Evolutionary conservation across 1,284 basidiomycete genomes (phyloP).

Genomic region (Ceratobasidium sp.): DNA sequence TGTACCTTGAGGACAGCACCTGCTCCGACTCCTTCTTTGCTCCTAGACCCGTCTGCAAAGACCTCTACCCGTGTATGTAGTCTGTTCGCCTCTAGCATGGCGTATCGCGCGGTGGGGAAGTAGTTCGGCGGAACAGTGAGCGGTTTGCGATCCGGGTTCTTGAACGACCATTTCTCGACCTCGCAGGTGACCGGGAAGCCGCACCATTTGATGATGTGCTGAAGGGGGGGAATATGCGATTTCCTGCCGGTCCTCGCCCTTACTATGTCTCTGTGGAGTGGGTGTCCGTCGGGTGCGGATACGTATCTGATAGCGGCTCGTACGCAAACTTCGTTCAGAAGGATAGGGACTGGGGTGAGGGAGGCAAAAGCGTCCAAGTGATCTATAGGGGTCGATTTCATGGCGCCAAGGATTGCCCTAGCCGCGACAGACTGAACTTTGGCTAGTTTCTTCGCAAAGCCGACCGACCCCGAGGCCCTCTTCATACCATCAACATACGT

Average conservation of each 20-base stretch:
- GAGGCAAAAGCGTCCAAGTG: neutral
- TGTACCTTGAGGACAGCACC: too few species aligned
- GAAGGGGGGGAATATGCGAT: neutral
- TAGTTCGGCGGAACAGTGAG: neutral
- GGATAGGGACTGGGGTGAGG: constrained; percentile 1
- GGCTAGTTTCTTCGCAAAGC: neutral
- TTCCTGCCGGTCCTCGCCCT: neutral
- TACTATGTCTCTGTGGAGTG: neutral
- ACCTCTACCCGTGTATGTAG: too few species aligned
- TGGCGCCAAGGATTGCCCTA: constrained; percentile 14
- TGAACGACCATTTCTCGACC: constrained; percentile 5
- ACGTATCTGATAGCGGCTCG: neutral
- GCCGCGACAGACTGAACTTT: neutral
- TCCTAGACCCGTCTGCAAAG: too few species aligned
- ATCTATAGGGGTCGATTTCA: constrained; percentile 1
- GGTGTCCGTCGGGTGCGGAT: neutral
- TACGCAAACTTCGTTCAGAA: constrained; percentile 16
- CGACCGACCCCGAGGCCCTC: neutral
- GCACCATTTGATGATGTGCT: neutral
- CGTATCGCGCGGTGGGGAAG: neutral
- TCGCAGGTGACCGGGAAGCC: neutral
- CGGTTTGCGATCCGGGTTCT: neutral
- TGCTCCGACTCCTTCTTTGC: too few species aligned
- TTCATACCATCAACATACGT: too few species aligned
- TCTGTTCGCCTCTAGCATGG: too few species aligned